Percentiles rank a stretch among this genome's conserved stretches.
Conservation (phyloP, 164 flowering plant species). For the Vitis amurensis region DNA sequence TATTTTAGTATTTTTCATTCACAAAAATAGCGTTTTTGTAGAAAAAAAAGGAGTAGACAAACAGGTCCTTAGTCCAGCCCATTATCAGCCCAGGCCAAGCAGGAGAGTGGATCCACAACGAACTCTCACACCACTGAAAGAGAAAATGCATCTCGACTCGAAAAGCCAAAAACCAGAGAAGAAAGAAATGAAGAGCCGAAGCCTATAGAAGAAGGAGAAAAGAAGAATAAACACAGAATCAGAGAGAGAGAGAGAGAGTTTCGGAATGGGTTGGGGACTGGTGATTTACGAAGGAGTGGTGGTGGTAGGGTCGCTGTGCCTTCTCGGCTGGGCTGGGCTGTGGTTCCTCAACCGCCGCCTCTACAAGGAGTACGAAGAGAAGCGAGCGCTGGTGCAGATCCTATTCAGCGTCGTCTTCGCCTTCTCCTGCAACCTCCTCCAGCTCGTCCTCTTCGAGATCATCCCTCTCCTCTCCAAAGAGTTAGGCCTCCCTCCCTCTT, state of each 20-base stretch:
- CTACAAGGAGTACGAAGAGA: conserved; percentile 96
- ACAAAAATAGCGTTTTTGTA: too few species aligned
- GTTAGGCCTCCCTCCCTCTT: conserved; percentile 25
- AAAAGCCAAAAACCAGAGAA: too few species aligned
- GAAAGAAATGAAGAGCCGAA: neutral
- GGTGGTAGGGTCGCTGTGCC: conserved; percentile 58
- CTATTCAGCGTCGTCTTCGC: conserved; percentile 97
- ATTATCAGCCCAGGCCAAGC: too few species aligned
- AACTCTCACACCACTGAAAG: too few species aligned
- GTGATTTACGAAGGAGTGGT: conserved; percentile 69
- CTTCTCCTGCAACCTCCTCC: conserved; percentile 90
- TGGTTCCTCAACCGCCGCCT: conserved; percentile 90
- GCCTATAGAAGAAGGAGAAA: neutral
- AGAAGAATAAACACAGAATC: neutral
- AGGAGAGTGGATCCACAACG: too few species aligned
- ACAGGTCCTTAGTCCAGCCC: too few species aligned
- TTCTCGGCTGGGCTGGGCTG: conserved; percentile 84
- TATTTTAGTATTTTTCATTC: too few species aligned
- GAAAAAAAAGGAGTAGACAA: neutral
- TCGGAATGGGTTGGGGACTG: conserved; percentile 68
- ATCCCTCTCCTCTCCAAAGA: conserved; percentile 89
- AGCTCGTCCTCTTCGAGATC: conserved; percentile 97
- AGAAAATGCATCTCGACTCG: neutral
- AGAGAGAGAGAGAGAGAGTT: conserved; percentile 4
- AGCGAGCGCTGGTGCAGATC: conserved; percentile 85